Evolutionary conservation across 2,329 filamentous ascomycete species (phyloP).

Genomic region (Trichoderma koningii): DNA sequence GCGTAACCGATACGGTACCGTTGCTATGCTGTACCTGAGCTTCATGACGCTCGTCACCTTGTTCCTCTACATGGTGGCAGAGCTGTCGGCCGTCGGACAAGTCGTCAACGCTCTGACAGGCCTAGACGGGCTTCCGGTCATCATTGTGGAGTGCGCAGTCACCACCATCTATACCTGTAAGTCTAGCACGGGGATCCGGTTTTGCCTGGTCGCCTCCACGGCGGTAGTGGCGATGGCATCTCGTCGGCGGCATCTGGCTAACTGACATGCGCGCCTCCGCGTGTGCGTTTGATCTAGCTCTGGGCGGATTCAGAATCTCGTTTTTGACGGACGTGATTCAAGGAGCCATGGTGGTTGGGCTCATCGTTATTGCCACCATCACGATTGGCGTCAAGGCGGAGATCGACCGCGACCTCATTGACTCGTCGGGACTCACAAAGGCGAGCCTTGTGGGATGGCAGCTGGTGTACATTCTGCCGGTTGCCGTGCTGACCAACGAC

Average conservation of each 20-base stretch:
- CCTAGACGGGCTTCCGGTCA: constrained; percentile 69
- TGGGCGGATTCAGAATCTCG: constrained; percentile 81
- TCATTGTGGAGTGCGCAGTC: constrained; percentile 75
- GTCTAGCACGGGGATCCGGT: constrained; percentile 30
- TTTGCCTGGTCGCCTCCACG: no score
- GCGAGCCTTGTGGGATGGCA: constrained; percentile 77
- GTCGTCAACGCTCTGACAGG: constrained; percentile 75
- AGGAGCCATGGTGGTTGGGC: constrained; percentile 72
- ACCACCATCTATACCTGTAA: constrained; percentile 83
- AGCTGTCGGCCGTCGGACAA: constrained; percentile 79
- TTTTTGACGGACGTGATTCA: constrained; percentile 84
- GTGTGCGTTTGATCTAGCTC: constrained; percentile 49
- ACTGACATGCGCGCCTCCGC: constrained; percentile 5
- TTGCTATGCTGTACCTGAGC: constrained; percentile 72
- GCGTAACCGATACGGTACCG: constrained; percentile 71
- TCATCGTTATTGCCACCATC: constrained; percentile 75
- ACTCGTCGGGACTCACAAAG: constrained; percentile 68
- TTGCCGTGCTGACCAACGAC: constrained; percentile 80
- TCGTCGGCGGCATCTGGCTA: neutral
- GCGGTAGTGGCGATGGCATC: no score
- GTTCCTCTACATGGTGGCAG: constrained; percentile 85
- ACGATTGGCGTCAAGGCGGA: constrained; percentile 75
- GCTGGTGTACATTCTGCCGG: constrained; percentile 78
- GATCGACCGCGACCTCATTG: constrained; percentile 69
- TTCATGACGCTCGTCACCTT: constrained; percentile 77